Evolutionary conservation across 2,329 filamentous ascomycete genomes (phyloP), one percentile per base, ranked within the genome.

Genomic region (Trichoderma endophyticum): DNA sequence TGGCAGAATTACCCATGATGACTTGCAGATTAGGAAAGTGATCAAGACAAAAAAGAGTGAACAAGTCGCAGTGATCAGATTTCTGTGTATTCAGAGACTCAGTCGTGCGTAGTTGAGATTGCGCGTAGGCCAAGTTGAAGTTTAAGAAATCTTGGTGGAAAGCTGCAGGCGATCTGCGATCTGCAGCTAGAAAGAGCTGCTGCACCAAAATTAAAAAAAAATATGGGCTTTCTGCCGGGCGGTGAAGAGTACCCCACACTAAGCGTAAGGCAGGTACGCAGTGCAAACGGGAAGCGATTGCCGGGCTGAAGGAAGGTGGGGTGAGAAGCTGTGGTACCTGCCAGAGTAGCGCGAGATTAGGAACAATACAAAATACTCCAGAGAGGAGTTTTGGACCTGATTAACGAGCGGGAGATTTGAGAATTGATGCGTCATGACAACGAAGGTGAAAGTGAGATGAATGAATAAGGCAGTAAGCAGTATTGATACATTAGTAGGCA

Each of bases 291-390:
- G 12, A 8, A 34, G 61, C 34, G 57, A 54, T 36, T 62, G 67
- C 67, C 67, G 67, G 60, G 34, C 61, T 34, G 57, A 60, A 48
- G 36, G 67, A 48, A 61, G 57, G 57, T 54, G 67, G 67, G 67
- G 36, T 34, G 57, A 62, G 21, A 18, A 51, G 57, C 57, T n/a
- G 67, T 62, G 67, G 67, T 30, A 70, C 67, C 57, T 70, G 57
- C 57, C 67, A 54, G 28, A 26, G 48, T 69, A 51, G 54, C 56
- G 54, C 21, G n/a, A 56, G 28, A 34, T 36, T 9, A 48, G 30
- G 5, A n/a, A 24, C 54, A 24, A 59, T 15, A 21, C 5, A 26
- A 39, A 24, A 51, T 28, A 21, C 32, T n/a, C 21, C 6, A 2
- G 9, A 14, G 30, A 9, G 21, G 26, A 18, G 12, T 7, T 57